phyloP scores from a whole-genome alignment of 306 rosid species.

The Astragalus membranaceus region DNA sequence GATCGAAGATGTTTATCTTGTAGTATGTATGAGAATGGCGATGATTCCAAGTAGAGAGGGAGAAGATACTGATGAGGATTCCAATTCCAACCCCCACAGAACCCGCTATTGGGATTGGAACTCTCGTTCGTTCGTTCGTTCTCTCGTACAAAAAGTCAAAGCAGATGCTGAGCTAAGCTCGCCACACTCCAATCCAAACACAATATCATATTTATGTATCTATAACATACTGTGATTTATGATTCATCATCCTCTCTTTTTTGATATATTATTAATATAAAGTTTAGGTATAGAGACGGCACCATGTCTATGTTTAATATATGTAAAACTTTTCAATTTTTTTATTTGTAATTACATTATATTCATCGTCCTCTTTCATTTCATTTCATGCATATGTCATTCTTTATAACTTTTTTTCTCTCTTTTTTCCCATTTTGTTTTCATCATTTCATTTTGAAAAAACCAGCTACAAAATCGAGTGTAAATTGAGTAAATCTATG shows the following conservation, averaged over 20 bases:
- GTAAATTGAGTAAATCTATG: too few relatives aligned
- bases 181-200: background rate
- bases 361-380: too few relatives aligned
- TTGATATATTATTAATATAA: too few relatives aligned
- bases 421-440: background rate
- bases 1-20: background rate
- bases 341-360: too few relatives aligned
- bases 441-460: background rate
- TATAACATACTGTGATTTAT: background rate
- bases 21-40: background rate
- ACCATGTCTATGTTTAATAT: too few relatives aligned
- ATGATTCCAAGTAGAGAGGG: slow-evolving; percentile 19
- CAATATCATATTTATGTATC: background rate
- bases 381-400: background rate
- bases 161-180: background rate
- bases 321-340: background rate
- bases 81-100: background rate
- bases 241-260: background rate
- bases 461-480: too few relatives aligned
- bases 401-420: background rate
- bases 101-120: slow-evolving; percentile 8
- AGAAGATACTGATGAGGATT: slow-evolving; percentile 33
- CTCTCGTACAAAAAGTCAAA: slow-evolving; percentile 51
- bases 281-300: too few relatives aligned
- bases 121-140: slow-evolving; percentile 12